Evolutionary conservation across 2,329 filamentous ascomycete genomes (phyloP).

Genomic region (Truncatella angustata): DNA sequence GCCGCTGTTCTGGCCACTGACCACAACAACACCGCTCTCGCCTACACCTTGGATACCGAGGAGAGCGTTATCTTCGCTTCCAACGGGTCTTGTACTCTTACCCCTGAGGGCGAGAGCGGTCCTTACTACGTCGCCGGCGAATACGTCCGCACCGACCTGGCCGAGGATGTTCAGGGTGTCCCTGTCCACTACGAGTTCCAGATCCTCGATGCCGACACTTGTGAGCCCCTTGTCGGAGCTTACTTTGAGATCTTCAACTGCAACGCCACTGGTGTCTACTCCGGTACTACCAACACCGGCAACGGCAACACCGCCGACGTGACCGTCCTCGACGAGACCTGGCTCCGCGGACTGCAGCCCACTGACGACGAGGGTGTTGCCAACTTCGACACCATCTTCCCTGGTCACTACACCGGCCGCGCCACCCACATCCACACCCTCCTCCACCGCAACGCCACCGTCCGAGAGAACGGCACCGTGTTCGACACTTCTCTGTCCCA

Average conservation of each 20-base stretch:
- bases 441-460: constrained; percentile 23
- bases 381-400: constrained; percentile 45
- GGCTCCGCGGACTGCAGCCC: constrained; percentile 45
- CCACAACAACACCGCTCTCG: constrained; percentile 29
- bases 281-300: constrained; percentile 24
- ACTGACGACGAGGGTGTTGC: constrained; percentile 46
- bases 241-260: constrained; percentile 47
- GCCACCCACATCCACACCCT: constrained; percentile 42
- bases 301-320: constrained; percentile 30
- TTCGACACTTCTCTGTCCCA: constrained; percentile 48
- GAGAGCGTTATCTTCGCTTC: constrained; percentile 36
- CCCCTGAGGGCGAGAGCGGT: constrained; percentile 50
- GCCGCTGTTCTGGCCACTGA: constrained; percentile 1
- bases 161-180: constrained; percentile 45
- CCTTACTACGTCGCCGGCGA: constrained; percentile 55
- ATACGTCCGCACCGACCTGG: constrained; percentile 45
- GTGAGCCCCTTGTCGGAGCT: constrained; percentile 37
- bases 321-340: constrained; percentile 42
- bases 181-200: constrained; percentile 50
- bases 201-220: constrained; percentile 45
- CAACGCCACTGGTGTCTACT: constrained; percentile 38
- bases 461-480: constrained; percentile 45
- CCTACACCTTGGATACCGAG: constrained; percentile 32
- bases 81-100: constrained; percentile 47
- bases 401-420: constrained; percentile 37